Evolutionary conservation across 805 yeast species (phyloP).

Genomic region (Wickerhamiella lipophila): DNA sequence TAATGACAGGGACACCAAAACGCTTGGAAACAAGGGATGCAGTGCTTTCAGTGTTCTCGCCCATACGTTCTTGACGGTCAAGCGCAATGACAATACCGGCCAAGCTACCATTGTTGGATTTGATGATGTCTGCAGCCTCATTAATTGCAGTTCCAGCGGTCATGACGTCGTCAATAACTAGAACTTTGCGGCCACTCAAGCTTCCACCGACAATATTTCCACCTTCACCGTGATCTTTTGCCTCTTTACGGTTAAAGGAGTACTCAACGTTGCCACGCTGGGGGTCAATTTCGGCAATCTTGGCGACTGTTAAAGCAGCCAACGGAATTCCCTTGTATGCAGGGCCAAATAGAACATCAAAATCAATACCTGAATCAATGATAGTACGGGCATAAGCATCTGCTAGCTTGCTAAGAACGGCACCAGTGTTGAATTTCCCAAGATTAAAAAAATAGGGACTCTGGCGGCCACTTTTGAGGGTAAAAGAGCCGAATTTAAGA

Average conservation of each 20-base stretch:
- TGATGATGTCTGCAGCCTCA: constrained; percentile 78
- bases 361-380: constrained; percentile 64
- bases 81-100: constrained; percentile 82
- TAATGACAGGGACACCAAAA: constrained; percentile 69
- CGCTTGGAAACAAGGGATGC: constrained; percentile 63
- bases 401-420: constrained; percentile 65
- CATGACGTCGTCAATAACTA: constrained; percentile 93
- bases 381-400: constrained; percentile 83
- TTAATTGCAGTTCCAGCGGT: constrained; percentile 97
- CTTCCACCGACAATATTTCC: constrained; percentile 83
- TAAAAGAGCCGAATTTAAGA: constrained; percentile 75
- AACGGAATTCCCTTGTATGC: constrained; percentile 96
- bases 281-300: constrained; percentile 72
- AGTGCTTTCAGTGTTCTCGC: constrained; percentile 58
- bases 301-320: constrained; percentile 85
- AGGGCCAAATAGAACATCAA: constrained; percentile 90
- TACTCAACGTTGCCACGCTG: constrained; percentile 61
- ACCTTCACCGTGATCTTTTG: constrained; percentile 97
- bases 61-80: constrained; percentile 84
- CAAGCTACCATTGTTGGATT: constrained; percentile 52
- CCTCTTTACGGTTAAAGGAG: constrained; percentile 79
- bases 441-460: constrained; percentile 96
- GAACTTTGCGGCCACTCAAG: constrained; percentile 54
- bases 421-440: constrained; percentile 80
- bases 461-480: constrained; percentile 78